Percentiles rank a stretch among this genome's conserved stretches.
Conservation (phyloP, 73 alveolate species). For the Paraurostyla sp. region DNA sequence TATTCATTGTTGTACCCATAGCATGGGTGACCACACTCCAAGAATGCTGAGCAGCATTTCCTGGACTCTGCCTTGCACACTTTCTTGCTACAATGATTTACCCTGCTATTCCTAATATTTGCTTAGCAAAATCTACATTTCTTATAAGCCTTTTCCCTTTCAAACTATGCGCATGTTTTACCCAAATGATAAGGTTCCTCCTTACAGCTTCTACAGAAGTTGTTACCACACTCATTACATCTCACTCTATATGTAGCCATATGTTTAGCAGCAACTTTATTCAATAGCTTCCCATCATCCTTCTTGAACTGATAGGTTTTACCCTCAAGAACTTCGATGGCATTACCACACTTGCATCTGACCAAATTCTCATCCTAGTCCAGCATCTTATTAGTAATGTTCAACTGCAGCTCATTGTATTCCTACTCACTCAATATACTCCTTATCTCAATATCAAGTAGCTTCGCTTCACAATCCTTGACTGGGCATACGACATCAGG, state of each 20-base stretch:
- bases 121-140: constrained; percentile 76
- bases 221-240: constrained; percentile 73
- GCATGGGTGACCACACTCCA: constrained; percentile 85
- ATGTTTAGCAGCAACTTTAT: constrained; percentile 74
- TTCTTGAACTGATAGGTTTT: constrained; percentile 71
- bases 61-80: constrained; percentile 68
- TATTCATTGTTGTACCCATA: constrained; percentile 68
- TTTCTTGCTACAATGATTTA: constrained; percentile 68
- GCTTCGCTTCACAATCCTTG: not conserved
- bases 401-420: not conserved
- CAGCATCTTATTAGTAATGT: not conserved
- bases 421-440: constrained; percentile 33
- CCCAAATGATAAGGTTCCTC: constrained; percentile 83
- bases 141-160: constrained; percentile 55
- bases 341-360: constrained; percentile 70
- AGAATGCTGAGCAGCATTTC: constrained; percentile 68
- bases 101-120: not conserved
- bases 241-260: constrained; percentile 75
- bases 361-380: constrained; percentile 32
- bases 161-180: constrained; percentile 77
- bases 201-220: constrained; percentile 77
- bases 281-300: constrained; percentile 63
- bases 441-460: constrained; percentile 27
- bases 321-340: constrained; percentile 47
- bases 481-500: not conserved